Evolutionary conservation across 106 monocot species (phyloP).

Genomic region (Dendrobium catenatum): DNA sequence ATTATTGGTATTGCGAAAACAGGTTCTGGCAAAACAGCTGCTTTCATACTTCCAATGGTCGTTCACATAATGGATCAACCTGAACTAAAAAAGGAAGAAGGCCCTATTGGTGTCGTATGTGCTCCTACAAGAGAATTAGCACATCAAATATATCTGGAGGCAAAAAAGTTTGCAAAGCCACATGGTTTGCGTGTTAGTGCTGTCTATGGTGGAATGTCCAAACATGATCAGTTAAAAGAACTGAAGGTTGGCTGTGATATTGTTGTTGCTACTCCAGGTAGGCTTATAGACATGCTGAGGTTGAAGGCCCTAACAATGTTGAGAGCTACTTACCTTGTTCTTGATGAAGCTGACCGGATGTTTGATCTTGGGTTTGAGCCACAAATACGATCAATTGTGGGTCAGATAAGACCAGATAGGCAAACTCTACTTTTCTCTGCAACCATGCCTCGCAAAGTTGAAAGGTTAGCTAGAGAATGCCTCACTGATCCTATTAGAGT

Average conservation of each 20-base stretch:
- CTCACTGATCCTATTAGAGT: slow-evolving; percentile 82
- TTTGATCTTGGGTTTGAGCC: slow-evolving; percentile 99
- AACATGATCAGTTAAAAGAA: slow-evolving; percentile 94
- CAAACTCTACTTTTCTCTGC: slow-evolving; percentile 96
- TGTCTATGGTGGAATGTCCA: slow-evolving; percentile 94
- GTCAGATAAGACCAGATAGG: slow-evolving; percentile 88
- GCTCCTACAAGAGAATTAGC: slow-evolving; percentile 98
- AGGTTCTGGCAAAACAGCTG: slow-evolving; percentile 96
- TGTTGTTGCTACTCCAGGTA: slow-evolving; percentile 93
- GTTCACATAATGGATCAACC: slow-evolving; percentile 99
- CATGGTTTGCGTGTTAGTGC: slow-evolving; percentile 72
- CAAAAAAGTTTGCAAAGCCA: slow-evolving; percentile 90
- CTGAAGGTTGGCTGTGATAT: slow-evolving; percentile 95
- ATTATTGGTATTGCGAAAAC: slow-evolving; percentile 99
- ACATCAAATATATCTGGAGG: slow-evolving; percentile 92
- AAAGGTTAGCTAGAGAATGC: slow-evolving; percentile 78
- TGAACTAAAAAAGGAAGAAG: slow-evolving; percentile 85
- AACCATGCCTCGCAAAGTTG: slow-evolving; percentile 90
- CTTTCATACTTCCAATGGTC: slow-evolving; percentile 96
- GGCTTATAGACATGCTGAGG: slow-evolving; percentile 88
- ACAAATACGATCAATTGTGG: slow-evolving; percentile 86
- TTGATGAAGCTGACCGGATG: slow-evolving; percentile 98
- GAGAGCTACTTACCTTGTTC: slow-evolving; percentile 78
- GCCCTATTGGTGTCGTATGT: slow-evolving; percentile 89
- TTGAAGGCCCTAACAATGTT: slow-evolving; percentile 87